A percentile compares a stretch with the other conserved stretches of the same genome.
phyloP scores from a whole-genome alignment of 2,329 filamentous ascomycete species.

The Calonectria hawksworthii region DNA sequence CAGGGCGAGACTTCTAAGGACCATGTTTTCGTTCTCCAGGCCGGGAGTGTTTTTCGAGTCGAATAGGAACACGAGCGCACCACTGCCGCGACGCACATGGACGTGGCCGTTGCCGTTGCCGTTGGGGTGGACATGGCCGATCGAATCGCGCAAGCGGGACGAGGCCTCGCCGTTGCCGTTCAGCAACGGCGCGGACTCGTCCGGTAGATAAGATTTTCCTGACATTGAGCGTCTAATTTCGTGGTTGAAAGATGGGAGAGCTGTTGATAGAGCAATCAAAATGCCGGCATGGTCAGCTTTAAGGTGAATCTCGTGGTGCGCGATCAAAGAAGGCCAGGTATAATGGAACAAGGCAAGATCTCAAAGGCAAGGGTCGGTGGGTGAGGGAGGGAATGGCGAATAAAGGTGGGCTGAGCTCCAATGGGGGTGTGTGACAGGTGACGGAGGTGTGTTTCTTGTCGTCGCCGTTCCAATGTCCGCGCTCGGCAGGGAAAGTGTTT shows the following conservation, averaged over 20 bases:
- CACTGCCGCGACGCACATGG: slow-evolving; percentile 40
- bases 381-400: neutral
- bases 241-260: slow-evolving; percentile 43
- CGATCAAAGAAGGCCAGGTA: neutral
- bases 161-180: slow-evolving; percentile 53
- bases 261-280: slow-evolving; percentile 42
- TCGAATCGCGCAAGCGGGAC: slow-evolving; percentile 36
- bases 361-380: slow-evolving; percentile 9
- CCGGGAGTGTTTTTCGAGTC: slow-evolving; percentile 66
- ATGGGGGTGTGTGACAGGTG: neutral
- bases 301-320: slow-evolving; percentile 3
- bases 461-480: neutral
- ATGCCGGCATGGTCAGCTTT: slow-evolving; percentile 49
- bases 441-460: neutral
- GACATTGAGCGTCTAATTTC: slow-evolving; percentile 52
- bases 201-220: slow-evolving; percentile 41
- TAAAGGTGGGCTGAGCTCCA: neutral
- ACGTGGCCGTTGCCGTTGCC: slow-evolving; percentile 42
- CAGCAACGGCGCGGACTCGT: slow-evolving; percentile 60
- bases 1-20: slow-evolving; percentile 62
- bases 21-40: slow-evolving; percentile 61
- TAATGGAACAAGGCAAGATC: neutral
- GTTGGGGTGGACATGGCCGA: slow-evolving; percentile 29
- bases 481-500: slow-evolving; percentile 13
- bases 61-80: slow-evolving; percentile 60